These are phyloP conservation scores for Backusella mclennaniae DNA, from an alignment of 192 early-diverging fungal species.

Conservation along the genomic window DNA sequence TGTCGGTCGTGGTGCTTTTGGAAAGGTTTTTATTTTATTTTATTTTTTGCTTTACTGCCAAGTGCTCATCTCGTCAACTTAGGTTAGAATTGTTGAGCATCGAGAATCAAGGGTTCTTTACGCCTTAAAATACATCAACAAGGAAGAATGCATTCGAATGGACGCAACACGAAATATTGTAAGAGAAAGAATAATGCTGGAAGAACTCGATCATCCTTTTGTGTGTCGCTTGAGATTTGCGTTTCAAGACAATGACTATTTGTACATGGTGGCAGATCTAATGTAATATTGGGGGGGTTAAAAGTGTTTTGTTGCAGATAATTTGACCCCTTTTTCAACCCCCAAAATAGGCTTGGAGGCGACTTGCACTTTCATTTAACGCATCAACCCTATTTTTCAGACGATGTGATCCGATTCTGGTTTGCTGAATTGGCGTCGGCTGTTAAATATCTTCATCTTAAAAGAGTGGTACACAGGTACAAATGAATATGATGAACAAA, in stretches of 20 bases:
- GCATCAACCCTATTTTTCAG: conserved; percentile 64
- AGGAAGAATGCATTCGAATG: conserved; percentile 84
- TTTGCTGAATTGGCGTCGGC: conserved; percentile 85
- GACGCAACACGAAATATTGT: conserved; percentile 79
- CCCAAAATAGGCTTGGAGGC: conserved; percentile 64
- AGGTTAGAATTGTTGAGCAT: conserved; percentile 84
- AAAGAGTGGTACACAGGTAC: conserved; percentile 81
- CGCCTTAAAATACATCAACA: conserved; percentile 88
- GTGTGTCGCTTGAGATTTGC: conserved; percentile 82
- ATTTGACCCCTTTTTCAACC: too few species aligned
- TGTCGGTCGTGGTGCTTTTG: conserved; percentile 86
- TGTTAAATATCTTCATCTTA: conserved; percentile 78
- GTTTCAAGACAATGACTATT: conserved; percentile 85
- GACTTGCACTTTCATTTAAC: conserved; percentile 84
- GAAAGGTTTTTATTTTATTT: conserved; percentile 60
- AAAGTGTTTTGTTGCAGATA: too few species aligned
- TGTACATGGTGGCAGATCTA: conserved; percentile 89
- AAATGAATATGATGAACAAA: neutral
- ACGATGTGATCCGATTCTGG: conserved; percentile 80
- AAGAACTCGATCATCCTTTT: conserved; percentile 70
- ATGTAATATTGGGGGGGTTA: conserved; percentile 51
- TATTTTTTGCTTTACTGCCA: neutral
- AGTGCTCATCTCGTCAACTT: neutral
- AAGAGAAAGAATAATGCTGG: conserved; percentile 72
- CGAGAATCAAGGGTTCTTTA: conserved; percentile 66